Base-by-base conservation (phyloP, 345 rosid genomes). In the Moringa oleifera region DNA sequence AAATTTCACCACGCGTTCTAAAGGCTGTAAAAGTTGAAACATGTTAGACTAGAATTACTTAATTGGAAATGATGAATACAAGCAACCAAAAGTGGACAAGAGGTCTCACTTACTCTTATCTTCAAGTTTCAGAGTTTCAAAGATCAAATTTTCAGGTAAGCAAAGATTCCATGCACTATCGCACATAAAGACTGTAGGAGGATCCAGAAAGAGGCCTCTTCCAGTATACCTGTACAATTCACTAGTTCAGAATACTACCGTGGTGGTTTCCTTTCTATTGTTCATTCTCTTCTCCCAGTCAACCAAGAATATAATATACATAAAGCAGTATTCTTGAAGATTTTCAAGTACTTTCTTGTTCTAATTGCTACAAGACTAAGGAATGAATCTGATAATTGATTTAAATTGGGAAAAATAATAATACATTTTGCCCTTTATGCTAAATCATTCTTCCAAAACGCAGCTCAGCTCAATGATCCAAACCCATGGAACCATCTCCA, bases 151-250 rank as follows among this genome's bases (percentile, higher is more conserved):
- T 25, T 76, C 82, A 68, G 99, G 97, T 61, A 84, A 67, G 7
- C 85, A 82, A 66, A 90, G 78, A 51, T 66, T 72, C 99, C 99
- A 94, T 20, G 55, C 18, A 45, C 82, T 71, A 57, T 81, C 75
- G 72, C 66, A 59, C 81, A 88, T 73, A 71, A 71, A 86, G 60
- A 87, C 86, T 19, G 95, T 88, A 41, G 97, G 97, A 75, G 97
- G 92, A 36, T 90, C 97, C 56, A 94, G 76, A 75, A 90, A 94
- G 66, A 85, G 76, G 54, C 97, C 97, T 83, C 96, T 83, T 70
- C 99, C 97, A 55, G 85, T 79, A 67, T 90, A 94, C 97, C 99
- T 94, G 73, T 55, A 37, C 66, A 78, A 50, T 51, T 33, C 22
- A 68, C 4, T 10, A 51, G 33, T 49, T 25, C 49, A 57, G 23